phyloP scores from a whole-genome alignment of 2,329 filamentous ascomycete genomes.

The Ceratocystis diversiconidia region DNA sequence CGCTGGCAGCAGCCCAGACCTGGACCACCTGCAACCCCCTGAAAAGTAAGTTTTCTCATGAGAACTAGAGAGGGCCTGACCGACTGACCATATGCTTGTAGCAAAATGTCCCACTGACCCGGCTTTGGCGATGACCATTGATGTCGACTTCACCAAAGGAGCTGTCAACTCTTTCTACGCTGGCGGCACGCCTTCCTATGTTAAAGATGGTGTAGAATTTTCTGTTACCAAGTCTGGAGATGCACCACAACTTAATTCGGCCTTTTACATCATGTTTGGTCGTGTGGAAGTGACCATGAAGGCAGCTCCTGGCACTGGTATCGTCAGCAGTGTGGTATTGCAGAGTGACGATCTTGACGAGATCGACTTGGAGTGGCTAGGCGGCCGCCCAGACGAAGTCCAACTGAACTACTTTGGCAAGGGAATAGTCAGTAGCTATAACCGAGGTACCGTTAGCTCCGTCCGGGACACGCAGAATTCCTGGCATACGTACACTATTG shows the following conservation, averaged over 20 bases:
- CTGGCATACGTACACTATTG: conserved; percentile 78
- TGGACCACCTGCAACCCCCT: conserved; percentile 31
- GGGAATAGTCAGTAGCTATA: conserved; percentile 70
- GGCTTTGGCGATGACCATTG: conserved; percentile 68
- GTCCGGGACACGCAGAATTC: conserved; percentile 52
- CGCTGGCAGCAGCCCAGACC: conserved; percentile 27
- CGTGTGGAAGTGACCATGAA: conserved; percentile 75
- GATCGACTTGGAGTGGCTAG: conserved; percentile 95
- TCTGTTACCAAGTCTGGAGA: conserved; percentile 67
- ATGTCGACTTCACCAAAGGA: conserved; percentile 70
- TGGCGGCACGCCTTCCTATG: conserved; percentile 57
- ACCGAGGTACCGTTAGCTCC: conserved; percentile 69
- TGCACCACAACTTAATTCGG: conserved; percentile 68
- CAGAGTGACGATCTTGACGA: conserved; percentile 88
- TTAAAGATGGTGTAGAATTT: conserved; percentile 59
- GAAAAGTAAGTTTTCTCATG: conserved; percentile 23
- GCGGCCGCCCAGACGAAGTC: conserved; percentile 59
- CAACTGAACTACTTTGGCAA: conserved; percentile 98
- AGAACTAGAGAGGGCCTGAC: conserved; percentile 1
- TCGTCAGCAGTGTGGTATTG: conserved; percentile 83
- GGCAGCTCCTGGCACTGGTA: conserved; percentile 74
- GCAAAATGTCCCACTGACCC: conserved; percentile 58
- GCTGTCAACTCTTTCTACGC: conserved; percentile 64
- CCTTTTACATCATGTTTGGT: conserved; percentile 99
- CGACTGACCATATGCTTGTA: conserved; percentile 21